A percentile compares a stretch with the other conserved stretches of the same genome.
These are phyloP conservation scores for Schizonepeta tenuifolia DNA, from an alignment of 257 asterid genomes.

Conservation along the genomic window DNA sequence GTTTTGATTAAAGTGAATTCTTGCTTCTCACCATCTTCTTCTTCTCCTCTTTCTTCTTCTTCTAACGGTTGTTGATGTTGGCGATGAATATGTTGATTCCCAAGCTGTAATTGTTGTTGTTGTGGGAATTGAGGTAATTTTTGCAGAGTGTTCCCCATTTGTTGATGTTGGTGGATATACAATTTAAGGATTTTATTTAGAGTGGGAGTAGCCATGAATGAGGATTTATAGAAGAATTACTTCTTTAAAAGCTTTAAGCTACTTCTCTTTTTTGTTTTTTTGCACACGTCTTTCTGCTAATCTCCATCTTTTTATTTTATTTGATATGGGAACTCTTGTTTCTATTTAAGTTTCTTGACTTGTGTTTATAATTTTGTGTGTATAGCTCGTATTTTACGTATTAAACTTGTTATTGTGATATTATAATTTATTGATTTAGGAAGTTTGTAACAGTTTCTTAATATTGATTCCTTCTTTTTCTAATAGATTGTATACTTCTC, in stretches of 20 bases:
- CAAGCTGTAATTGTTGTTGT: background rate
- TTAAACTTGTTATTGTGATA: too few relatives aligned
- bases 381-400: too few relatives aligned
- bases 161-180: background rate
- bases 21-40: conserved; percentile 8
- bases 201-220: conserved; percentile 4
- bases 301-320: too few relatives aligned
- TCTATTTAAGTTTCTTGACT: too few relatives aligned
- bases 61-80: background rate
- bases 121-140: conserved; percentile 33
- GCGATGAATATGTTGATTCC: background rate
- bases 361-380: too few relatives aligned
- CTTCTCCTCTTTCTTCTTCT: background rate
- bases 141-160: conserved; percentile 41
- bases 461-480: too few relatives aligned
- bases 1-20: conserved; percentile 55
- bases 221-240: conserved; percentile 13
- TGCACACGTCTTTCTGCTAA: conserved; percentile 20
- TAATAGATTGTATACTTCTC: too few relatives aligned
- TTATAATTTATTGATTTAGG: too few relatives aligned
- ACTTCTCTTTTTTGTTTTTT: conserved; percentile 11
- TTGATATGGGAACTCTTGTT: too few relatives aligned
- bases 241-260: conserved; percentile 2
- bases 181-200: background rate
- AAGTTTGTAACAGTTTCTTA: too few relatives aligned